Evolutionary conservation across 2,329 filamentous ascomycete species (phyloP).

Genomic region (Thelonectria blattea): DNA sequence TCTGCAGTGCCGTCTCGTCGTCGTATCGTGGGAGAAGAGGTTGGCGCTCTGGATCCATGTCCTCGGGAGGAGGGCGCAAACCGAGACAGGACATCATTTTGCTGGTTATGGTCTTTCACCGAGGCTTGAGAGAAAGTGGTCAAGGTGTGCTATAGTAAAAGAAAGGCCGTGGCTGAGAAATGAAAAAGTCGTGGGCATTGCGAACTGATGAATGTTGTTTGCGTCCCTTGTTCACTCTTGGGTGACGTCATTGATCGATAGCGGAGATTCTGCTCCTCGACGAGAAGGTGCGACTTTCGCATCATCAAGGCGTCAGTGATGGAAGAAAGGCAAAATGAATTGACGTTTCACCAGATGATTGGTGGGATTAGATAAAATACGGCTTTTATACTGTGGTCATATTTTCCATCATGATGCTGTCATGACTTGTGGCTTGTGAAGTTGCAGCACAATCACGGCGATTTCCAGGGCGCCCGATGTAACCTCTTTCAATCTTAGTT

Average conservation of each 20-base stretch:
- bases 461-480: neutral
- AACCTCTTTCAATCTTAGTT: neutral
- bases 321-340: neutral
- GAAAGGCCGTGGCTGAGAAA: neutral
- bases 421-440: neutral
- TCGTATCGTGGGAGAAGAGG: constrained; percentile 84
- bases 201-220: neutral
- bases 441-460: neutral
- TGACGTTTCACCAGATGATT: neutral
- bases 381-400: neutral
- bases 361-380: neutral
- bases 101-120: neutral
- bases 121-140: neutral
- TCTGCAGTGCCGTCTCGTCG: constrained; percentile 80
- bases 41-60: constrained; percentile 68
- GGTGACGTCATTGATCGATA: neutral
- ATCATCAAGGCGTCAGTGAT: neutral
- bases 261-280: neutral
- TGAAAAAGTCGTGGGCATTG: too few species aligned
- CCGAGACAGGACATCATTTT: constrained; percentile 70
- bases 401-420: neutral
- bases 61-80: constrained; percentile 51
- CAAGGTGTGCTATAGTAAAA: neutral
- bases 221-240: neutral
- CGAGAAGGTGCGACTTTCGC: neutral